Base-by-base conservation (phyloP, 345 rosid species). In the Boechera retrofracta region DNA sequence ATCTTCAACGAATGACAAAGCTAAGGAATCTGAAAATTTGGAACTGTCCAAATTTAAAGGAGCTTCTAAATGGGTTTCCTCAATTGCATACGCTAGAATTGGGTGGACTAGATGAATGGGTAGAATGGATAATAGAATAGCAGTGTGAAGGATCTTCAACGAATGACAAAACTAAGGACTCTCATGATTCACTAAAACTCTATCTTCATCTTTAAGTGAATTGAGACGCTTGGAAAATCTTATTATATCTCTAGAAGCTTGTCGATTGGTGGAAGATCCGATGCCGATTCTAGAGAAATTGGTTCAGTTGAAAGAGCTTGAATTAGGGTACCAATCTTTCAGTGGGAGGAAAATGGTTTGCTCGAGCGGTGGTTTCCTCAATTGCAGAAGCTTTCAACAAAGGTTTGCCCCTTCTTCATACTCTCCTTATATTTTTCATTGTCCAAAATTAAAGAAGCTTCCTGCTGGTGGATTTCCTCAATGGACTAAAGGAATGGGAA, bases 271-370 rank as follows among this genome's bases (percentile, higher is more conserved):
- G 24, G 60, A 35, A 48, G 72, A 81, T 51, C 86, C 86, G 1
- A 84, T 85, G 85, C 65, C 74, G 21, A 80, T 72, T n/a, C 72
- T 85, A 38, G 83, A 79, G 74, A 83, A 73, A 71, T 42, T 87
- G 68, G 78, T 67, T 12, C 47, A 73, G 64, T 69, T 87, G 24
- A 35, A 13, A 0, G 2, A 49, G 70, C 49, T 51, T 52, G 28
- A 41, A 75, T 11, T 69, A 18, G 5, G 71, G 59, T 12, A 54
- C 68, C 58, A 28, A 16, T 6, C 52, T 48, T 82, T 79, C 4
- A 0, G 0, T 15, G 86, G 85, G 21, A 81, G 54, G 16, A 21
- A 44, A 54, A 77, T 86, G 71, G 5, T 33, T 32, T 70, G 59
- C 21, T 77, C 72, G 5, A 0, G 2, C 0, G 6, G 21, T 41